phyloP scores from a whole-genome alignment of 345 rosid species.

The Boechera stricta region DNA sequence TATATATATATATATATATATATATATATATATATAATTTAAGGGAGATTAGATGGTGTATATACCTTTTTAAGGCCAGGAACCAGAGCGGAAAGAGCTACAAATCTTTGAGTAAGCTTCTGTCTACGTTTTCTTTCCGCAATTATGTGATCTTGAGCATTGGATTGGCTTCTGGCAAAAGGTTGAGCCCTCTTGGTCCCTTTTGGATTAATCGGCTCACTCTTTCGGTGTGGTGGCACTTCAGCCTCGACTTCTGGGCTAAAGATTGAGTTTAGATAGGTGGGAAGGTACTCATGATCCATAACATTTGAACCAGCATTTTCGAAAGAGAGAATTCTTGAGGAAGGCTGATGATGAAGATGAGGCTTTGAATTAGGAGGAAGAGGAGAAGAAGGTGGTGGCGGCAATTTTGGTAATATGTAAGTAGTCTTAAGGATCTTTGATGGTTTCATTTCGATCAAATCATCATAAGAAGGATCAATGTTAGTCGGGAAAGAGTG shows the following conservation, averaged over 20 bases:
- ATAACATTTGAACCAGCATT: constrained; percentile 10
- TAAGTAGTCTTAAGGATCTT: constrained; percentile 40
- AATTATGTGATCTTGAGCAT: constrained; percentile 40
- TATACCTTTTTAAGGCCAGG: constrained; percentile 48
- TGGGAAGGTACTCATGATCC: constrained; percentile 31
- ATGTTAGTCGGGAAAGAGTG: constrained; percentile 1
- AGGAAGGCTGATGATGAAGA: constrained; percentile 26
- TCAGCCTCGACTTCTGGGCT: constrained; percentile 1
- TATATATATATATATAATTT: background rate
- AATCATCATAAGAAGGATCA: constrained; percentile 35
- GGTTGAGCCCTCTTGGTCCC: constrained; percentile 35
- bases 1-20: background rate
- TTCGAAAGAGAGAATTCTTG: constrained; percentile 43
- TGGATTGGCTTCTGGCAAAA: constrained; percentile 20
- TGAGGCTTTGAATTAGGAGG: constrained; percentile 30
- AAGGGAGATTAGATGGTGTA: background rate
- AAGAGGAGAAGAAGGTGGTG: background rate
- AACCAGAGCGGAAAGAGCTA: constrained; percentile 48
- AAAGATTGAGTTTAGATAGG: constrained; percentile 27
- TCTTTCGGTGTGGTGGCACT: background rate
- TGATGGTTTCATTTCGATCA: constrained; percentile 34
- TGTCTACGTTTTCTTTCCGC: constrained; percentile 49
- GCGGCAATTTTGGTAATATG: constrained; percentile 31
- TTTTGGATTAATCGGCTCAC: constrained; percentile 16
- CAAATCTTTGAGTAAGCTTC: constrained; percentile 47